These are phyloP conservation scores for Waitea zeae DNA, from an alignment of 1,284 basidiomycete species.

Conservation along the genomic window DNA sequence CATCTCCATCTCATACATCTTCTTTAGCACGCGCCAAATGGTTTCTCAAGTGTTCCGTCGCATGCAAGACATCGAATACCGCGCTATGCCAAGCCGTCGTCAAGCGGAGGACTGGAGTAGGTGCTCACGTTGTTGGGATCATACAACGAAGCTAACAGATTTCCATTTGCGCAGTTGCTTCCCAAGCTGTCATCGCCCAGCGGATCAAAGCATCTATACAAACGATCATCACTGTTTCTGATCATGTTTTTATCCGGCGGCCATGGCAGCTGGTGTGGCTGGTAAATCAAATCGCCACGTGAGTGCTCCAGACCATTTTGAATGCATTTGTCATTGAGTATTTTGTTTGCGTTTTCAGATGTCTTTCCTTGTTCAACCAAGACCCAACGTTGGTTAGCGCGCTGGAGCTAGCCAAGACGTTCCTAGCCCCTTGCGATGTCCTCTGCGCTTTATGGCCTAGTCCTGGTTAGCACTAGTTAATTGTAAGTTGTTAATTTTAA, in stretches of 20 bases:
- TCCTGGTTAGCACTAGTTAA: constrained; percentile 24
- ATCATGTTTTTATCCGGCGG: constrained; percentile 36
- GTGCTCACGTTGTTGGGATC: constrained; percentile 12
- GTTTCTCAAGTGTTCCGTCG: constrained; percentile 13
- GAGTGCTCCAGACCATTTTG: constrained; percentile 10
- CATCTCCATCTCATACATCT: too few species aligned
- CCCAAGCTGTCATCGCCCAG: constrained; percentile 41
- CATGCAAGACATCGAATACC: constrained; percentile 4
- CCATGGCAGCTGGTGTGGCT: constrained; percentile 63
- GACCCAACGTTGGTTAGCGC: constrained; percentile 38
- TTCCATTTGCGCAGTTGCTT: constrained; percentile 26
- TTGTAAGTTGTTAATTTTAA: neutral
- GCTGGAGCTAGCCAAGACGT: constrained; percentile 46
- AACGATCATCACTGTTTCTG: constrained; percentile 25
- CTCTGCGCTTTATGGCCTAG: constrained; percentile 59
- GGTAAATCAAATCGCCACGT: constrained; percentile 44
- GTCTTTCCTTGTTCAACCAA: constrained; percentile 45
- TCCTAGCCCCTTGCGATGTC: constrained; percentile 44
- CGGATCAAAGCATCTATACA: constrained; percentile 32
- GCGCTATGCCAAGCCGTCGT: constrained; percentile 19
- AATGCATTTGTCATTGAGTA: constrained; percentile 4
- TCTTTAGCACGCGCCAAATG: constrained; percentile 36
- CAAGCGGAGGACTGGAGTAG: constrained; percentile 62
- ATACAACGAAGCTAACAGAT: neutral
- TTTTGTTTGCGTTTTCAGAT: constrained; percentile 21